Evolutionary conservation across 2,329 filamentous ascomycete genomes (phyloP), one percentile per base, ranked within the genome.

Genomic region (Fonsecaea pugnacius): DNA sequence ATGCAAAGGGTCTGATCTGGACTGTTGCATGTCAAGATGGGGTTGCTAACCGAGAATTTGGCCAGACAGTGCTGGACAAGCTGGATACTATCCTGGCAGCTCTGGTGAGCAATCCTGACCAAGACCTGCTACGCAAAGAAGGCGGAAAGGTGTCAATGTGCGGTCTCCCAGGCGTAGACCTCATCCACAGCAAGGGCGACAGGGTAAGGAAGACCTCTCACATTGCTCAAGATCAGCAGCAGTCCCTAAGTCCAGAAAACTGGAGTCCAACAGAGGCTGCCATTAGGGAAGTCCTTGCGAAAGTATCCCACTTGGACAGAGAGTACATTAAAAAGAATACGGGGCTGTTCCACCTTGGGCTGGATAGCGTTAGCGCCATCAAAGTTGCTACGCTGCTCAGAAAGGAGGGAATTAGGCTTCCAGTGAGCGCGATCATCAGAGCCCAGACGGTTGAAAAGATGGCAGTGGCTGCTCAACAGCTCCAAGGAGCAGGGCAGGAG

Each of bases 361-460:
- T 97, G 1, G 93, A 97, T 74, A 97, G 93, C 0, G 96, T 97
- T 75, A 94, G 89, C 68, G 89, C 92, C 1, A 95, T 97, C 78
- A 96, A 95, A 72, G 87, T 92, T 3, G 87, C 88, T 8, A 84
- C 89, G 0, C 79, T 92, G 7, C 79, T 97, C 3, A 87, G 86
- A 48, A 89, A 85, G 69, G 77, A 82, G 48, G 85, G 82, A 0
- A 76, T 96, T 7, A 76, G 78, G 12, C 75, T 96, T 0, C 83
- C 83, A 36, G 89, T 94, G 2, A 88, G 89, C 48, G 85, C 91
- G 43, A 85, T 96, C 71, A 78, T 96, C 2, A 85, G 80, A 64
- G 86, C 88, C 1, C 80, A 83, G 3, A 91, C 86, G 0, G 81
- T 96, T 24, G 73, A 77, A 1, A 83, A 87, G 1, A 92, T 96